Evolutionary conservation across 1,139 yeast species (phyloP).

Genomic region (Candida anutae): DNA sequence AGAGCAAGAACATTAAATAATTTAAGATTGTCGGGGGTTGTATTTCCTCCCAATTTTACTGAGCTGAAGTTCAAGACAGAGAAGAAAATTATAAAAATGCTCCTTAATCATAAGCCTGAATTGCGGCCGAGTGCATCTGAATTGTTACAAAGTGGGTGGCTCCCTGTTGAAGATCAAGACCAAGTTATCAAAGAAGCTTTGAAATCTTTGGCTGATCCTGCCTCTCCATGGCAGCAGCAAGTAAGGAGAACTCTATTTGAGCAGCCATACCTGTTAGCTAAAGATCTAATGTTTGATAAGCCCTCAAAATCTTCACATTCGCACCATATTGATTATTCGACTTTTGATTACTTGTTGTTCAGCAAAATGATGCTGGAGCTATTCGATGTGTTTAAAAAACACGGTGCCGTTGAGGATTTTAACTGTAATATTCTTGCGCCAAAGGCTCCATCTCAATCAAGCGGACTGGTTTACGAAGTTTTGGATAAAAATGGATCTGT

Average conservation of each 20-base stretch:
- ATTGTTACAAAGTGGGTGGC: slow-evolving; percentile 67
- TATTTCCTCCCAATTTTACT: slow-evolving; percentile 62
- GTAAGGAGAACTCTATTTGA: slow-evolving; percentile 79
- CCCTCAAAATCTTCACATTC: slow-evolving; percentile 15
- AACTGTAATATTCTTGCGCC: slow-evolving; percentile 58
- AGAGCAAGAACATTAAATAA: slow-evolving; percentile 63
- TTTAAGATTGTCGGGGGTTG: slow-evolving; percentile 49
- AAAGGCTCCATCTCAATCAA: slow-evolving; percentile 62
- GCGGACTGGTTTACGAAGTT: slow-evolving; percentile 64
- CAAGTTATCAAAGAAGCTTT: slow-evolving; percentile 83
- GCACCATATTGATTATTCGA: slow-evolving; percentile 14
- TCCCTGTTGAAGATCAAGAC: slow-evolving; percentile 88
- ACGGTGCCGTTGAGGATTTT: slow-evolving; percentile 80
- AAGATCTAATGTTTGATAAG: slow-evolving; percentile 73
- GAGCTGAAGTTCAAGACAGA: slow-evolving; percentile 46
- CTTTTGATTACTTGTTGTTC: slow-evolving; percentile 35
- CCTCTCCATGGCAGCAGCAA: slow-evolving; percentile 91
- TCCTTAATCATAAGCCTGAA: slow-evolving; percentile 74
- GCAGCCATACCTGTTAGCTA: slow-evolving; percentile 76
- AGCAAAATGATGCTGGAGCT: slow-evolving; percentile 50
- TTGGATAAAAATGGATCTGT: slow-evolving; percentile 83
- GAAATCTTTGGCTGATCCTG: slow-evolving; percentile 76
- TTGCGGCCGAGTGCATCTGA: slow-evolving; percentile 71
- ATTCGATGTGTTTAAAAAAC: slow-evolving; percentile 54
- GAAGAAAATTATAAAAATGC: slow-evolving; percentile 51